Percentiles rank a stretch among this genome's conserved stretches.
Conservation (phyloP, 352 stramenopile species). For the Pythium aphanidermatum region DNA sequence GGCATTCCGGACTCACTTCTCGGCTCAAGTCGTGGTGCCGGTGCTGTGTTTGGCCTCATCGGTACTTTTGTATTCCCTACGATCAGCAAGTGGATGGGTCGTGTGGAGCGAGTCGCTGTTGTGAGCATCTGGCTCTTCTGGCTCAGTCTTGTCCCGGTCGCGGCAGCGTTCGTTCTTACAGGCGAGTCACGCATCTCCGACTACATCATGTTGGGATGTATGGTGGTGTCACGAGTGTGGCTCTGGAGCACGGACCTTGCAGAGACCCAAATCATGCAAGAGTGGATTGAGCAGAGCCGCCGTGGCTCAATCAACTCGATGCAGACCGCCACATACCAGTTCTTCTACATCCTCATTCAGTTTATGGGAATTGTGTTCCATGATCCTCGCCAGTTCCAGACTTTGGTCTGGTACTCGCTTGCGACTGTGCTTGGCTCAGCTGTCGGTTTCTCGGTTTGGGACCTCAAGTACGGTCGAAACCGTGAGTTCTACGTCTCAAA, state of each 20-base stretch:
- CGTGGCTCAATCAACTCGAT: constrained; percentile 23
- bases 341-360: constrained; percentile 19
- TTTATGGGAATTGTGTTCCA: constrained; percentile 25
- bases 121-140: constrained; percentile 21
- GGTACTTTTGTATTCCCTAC: constrained; percentile 19
- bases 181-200: constrained; percentile 18
- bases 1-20: constrained; percentile 18
- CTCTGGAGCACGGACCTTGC: constrained; percentile 21
- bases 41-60: constrained; percentile 12
- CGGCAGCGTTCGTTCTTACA: constrained; percentile 7
- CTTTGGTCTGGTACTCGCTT: constrained; percentile 18
- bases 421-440: constrained; percentile 10
- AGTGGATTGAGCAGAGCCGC: constrained; percentile 18
- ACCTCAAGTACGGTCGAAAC: constrained; percentile 18
- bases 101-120: constrained; percentile 14
- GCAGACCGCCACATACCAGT: constrained; percentile 21
- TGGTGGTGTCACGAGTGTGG: constrained; percentile 15
- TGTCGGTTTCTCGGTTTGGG: constrained; percentile 17
- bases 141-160: constrained; percentile 14
- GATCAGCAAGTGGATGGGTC: constrained; percentile 10
- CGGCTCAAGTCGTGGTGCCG: constrained; percentile 12
- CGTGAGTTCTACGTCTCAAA: constrained; percentile 5
- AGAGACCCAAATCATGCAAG: constrained; percentile 24
- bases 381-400: constrained; percentile 17
- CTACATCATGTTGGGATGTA: constrained; percentile 19